Base-by-base conservation (phyloP, 768 basidiomycete genomes). In the Gloeostereum incarnatum region DNA sequence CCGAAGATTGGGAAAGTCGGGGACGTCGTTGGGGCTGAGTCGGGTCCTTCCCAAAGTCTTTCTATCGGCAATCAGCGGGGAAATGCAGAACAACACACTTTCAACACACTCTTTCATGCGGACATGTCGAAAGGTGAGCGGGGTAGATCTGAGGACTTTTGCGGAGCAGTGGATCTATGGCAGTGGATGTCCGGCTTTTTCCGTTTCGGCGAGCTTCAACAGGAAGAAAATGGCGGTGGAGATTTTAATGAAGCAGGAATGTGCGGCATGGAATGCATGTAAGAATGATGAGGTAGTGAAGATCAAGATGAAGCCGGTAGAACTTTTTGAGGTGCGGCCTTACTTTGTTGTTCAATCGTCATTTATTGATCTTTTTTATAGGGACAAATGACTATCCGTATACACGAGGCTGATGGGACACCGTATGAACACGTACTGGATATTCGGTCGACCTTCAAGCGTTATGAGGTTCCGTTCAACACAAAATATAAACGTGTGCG, bases 131-230 rank as follows among this genome's bases (percentile, higher is more conserved):
- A 98, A 93, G 59, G 85, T 93, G 44, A 88, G 87, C 52, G 89
- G 92, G 7, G 83, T 89, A 13, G 94, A 98, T 53, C 73, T 85
- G 17, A 72, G 85, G 39, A 74, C 77, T 20, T 99, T 99, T 53
- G 88, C 90, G n/a, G 92, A 98, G 52, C 94, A 98, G 57, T 99
- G 96, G 96, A 90, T 99, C 45, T 96, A 92, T 52, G 93, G 93
- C 9, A 91, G 87, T 55, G 96, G 96, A 16, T 96, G 92, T 55
- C 96, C 96, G 1, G 73, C 81, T 2, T 92, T 99, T 55, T 76
- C 74, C 0, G 86, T 99, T 55, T 77, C 79, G 9, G 91, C 94
- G 1, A 80, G 79, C 24, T 98, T 98, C 61, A 94, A 97, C 56
- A 71, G 92, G 52, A 98, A 97, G 71, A 91, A 92, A 61, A 96